Evolutionary conservation across 176 grass and related monocot genomes (phyloP).

Genomic region (Cenchrus purpureus): DNA sequence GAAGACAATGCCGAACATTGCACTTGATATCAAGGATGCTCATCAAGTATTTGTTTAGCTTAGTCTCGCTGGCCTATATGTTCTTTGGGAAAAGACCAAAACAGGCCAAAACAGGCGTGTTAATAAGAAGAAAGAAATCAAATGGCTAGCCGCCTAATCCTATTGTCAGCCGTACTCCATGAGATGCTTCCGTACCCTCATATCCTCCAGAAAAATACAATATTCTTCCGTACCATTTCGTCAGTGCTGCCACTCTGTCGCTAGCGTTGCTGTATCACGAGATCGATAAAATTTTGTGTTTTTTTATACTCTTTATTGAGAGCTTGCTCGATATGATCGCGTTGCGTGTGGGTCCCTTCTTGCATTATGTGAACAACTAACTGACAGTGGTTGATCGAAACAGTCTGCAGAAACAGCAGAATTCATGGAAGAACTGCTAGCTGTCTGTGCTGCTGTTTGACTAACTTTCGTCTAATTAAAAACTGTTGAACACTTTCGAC

Average conservation of each 20-base stretch:
- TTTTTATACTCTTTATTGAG: background rate
- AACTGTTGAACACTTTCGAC: background rate
- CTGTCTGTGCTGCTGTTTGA: background rate
- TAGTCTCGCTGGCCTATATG: background rate
- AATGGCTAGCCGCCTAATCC: background rate
- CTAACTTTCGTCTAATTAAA: background rate
- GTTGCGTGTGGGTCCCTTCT: background rate
- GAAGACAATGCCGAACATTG: too few relatives aligned
- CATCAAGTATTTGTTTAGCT: background rate
- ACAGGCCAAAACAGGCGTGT: background rate
- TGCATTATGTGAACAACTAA: background rate
- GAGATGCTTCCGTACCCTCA: background rate
- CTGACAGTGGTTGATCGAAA: background rate
- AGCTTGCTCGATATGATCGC: background rate
- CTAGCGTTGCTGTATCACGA: background rate
- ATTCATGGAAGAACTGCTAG: background rate
- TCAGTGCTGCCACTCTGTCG: background rate
- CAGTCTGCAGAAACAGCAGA: background rate
- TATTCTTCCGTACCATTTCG: background rate
- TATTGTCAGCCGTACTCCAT: conserved; percentile 22
- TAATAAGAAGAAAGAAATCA: background rate
- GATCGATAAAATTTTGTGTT: background rate
- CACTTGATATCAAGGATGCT: too few relatives aligned
- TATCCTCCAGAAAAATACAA: background rate
- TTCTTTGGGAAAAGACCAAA: background rate